Conservation (phyloP, 306 rosid genomes). For the Corylus americana region DNA sequence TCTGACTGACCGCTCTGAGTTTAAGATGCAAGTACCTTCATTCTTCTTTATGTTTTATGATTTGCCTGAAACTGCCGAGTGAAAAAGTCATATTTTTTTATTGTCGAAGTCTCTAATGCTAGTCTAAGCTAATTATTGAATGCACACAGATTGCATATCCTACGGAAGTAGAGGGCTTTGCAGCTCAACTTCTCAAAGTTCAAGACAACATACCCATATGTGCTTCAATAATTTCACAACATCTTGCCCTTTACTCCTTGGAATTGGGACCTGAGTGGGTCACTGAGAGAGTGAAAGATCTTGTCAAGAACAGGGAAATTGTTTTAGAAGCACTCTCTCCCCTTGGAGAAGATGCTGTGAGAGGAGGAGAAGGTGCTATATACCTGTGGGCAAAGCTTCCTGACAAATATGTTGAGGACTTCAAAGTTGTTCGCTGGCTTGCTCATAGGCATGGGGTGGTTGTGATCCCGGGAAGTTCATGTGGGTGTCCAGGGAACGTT, state of each 20-base stretch:
- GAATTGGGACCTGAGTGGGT: conserved; percentile 87
- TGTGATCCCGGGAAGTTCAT: conserved; percentile 81
- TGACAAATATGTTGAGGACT: conserved; percentile 46
- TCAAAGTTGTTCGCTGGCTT: conserved; percentile 81
- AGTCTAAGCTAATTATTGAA: background rate
- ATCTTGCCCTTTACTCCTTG: conserved; percentile 81
- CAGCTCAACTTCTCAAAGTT: conserved; percentile 81
- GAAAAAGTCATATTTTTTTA: background rate
- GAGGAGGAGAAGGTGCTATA: conserved; percentile 96
- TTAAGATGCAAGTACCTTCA: background rate
- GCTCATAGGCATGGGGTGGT: conserved; percentile 74
- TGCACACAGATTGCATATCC: conserved; percentile 93
- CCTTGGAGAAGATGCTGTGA: conserved; percentile 74
- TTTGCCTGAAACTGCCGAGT: background rate
- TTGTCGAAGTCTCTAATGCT: background rate
- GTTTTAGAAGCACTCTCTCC: conserved; percentile 68
- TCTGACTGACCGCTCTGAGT: too few relatives aligned
- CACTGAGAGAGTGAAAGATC: conserved; percentile 57
- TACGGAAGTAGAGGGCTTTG: conserved; percentile 71
- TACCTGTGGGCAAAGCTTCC: conserved; percentile 99
- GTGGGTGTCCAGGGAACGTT: conserved; percentile 75
- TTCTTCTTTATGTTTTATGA: background rate
- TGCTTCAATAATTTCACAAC: conserved; percentile 83
- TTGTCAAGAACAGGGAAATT: conserved; percentile 63
- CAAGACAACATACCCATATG: conserved; percentile 99